A percentile compares a stretch with the other conserved stretches of the same genome.
Conservation (phyloP, 108 stramenopile species). For the Pelagomonas calceolata region DNA sequence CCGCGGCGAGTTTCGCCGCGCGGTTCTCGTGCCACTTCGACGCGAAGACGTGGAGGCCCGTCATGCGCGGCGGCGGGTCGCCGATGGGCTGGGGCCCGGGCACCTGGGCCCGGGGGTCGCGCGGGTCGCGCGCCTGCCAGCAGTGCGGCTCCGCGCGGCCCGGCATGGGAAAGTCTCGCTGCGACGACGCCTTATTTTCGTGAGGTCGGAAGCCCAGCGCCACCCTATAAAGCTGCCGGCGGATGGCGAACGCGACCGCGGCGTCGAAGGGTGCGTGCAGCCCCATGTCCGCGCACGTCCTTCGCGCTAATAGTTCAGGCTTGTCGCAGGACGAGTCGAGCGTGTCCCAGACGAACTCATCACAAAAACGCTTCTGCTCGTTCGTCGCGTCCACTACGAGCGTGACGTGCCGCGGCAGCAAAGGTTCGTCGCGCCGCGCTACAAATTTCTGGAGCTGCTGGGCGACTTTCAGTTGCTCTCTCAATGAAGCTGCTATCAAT, state of each 20-base stretch:
- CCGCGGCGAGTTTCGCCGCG: no score
- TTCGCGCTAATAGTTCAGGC: neutral
- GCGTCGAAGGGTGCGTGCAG: neutral
- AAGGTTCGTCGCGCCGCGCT: neutral
- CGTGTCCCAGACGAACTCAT: neutral
- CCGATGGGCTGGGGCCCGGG: no score
- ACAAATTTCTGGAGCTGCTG: neutral
- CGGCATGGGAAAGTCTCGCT: no score
- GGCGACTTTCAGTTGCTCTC: neutral
- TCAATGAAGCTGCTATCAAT: neutral
- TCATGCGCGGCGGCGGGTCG: no score
- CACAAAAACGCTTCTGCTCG: neutral
- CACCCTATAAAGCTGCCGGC: neutral
- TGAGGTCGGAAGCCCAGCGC: neutral
- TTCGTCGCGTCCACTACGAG: neutral
- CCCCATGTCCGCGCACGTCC: neutral
- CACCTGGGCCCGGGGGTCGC: constrained; percentile 42
- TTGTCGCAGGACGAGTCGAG: neutral
- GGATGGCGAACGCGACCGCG: neutral
- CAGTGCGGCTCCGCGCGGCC: no score
- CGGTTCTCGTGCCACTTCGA: no score
- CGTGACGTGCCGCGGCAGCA: neutral
- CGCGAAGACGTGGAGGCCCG: no score
- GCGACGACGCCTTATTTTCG: no score
- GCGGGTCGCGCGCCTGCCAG: no score